Conservation (phyloP, 2,329 filamentous ascomycete species). For the Talaromyces amestolkiae region DNA sequence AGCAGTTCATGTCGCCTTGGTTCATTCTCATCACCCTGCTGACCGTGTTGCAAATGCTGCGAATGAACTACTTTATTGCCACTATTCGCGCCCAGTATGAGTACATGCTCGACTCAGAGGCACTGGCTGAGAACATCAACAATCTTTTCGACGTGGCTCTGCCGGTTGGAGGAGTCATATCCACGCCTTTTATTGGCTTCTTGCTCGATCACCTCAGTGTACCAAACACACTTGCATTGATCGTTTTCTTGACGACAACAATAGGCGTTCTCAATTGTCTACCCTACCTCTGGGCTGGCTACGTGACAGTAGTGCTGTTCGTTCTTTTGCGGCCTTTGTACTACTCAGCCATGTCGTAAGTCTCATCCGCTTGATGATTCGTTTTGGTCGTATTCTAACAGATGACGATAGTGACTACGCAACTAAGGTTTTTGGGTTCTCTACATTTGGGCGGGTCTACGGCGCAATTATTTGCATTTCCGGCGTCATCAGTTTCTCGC, state of each 20-base stretch:
- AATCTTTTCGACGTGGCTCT: constrained; percentile 80
- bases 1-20: constrained; percentile 78
- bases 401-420: constrained; percentile 63
- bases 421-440: constrained; percentile 89
- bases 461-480: constrained; percentile 84
- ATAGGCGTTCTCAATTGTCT: constrained; percentile 77
- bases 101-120: constrained; percentile 64
- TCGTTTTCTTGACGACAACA: constrained; percentile 68
- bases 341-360: constrained; percentile 78
- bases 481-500: constrained; percentile 77
- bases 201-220: constrained; percentile 77
- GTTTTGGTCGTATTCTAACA: not conserved
- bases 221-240: constrained; percentile 63
- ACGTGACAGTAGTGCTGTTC: constrained; percentile 77
- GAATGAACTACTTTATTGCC: constrained; percentile 87
- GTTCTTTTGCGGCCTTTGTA: constrained; percentile 85
- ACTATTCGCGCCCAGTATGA: constrained; percentile 79
- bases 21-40: constrained; percentile 79
- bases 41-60: constrained; percentile 69
- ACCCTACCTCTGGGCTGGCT: constrained; percentile 61
- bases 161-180: constrained; percentile 74
- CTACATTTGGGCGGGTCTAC: constrained; percentile 88
- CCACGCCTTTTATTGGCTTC: constrained; percentile 79
- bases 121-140: constrained; percentile 68
- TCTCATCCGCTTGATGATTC: not conserved